Conservation (phyloP, 2,329 filamentous ascomycete genomes). For the Claviceps sp. region DNA sequence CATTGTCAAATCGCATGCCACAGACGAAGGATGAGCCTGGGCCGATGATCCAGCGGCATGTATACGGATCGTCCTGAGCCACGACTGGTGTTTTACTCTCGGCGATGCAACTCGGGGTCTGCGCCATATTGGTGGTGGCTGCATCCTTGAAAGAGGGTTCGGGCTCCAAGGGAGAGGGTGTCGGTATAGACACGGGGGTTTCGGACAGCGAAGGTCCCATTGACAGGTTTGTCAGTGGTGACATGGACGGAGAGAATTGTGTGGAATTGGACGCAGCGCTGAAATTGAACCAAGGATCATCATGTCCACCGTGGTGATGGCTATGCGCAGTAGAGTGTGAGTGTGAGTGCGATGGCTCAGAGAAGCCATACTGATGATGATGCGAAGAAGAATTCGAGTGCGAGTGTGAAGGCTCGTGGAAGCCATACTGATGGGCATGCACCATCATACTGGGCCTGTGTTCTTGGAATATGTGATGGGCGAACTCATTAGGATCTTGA, state of each 20-base stretch:
- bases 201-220: constrained; percentile 12
- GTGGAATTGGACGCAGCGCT: constrained; percentile 1
- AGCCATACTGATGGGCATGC: constrained; percentile 6
- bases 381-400: not conserved
- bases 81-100: constrained; percentile 8
- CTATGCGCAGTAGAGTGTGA: not conserved
- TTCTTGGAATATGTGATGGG: constrained; percentile 17
- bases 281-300: constrained; percentile 3
- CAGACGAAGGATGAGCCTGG: constrained; percentile 14
- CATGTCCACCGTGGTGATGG: not conserved
- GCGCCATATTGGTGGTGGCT: not conserved
- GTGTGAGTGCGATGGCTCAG: not conserved
- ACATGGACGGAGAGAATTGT: constrained; percentile 11
- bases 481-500: constrained; percentile 14
- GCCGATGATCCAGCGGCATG: constrained; percentile 21
- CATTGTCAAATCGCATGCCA: constrained; percentile 23
- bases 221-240: constrained; percentile 13
- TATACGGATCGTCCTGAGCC: constrained; percentile 13
- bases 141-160: constrained; percentile 7
- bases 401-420: not conserved
- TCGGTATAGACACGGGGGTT: constrained; percentile 6
- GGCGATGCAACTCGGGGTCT: not conserved
- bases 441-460: constrained; percentile 10
- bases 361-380: constrained; percentile 1
- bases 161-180: constrained; percentile 13